These are phyloP conservation scores for Radiomyces spectabilis DNA, from an alignment of 192 early-diverging fungal species.

Conservation along the genomic window DNA sequence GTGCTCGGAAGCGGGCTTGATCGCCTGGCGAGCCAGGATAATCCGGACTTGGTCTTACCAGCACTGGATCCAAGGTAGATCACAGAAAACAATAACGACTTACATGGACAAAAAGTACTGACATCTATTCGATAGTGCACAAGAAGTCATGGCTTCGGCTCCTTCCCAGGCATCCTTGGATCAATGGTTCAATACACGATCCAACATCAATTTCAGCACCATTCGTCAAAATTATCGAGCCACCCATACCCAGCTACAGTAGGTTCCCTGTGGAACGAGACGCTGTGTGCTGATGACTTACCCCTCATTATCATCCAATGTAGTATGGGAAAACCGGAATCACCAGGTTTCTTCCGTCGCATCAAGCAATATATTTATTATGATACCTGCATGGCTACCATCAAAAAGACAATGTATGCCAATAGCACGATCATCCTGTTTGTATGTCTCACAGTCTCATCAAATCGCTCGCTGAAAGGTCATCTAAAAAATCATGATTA, in stretches of 20 bases:
- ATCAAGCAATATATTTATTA: neutral
- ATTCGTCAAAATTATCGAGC: too few relatives aligned
- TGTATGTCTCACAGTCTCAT: too few relatives aligned
- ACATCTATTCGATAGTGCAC: conserved; percentile 8
- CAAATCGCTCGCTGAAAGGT: too few relatives aligned
- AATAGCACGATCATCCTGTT: conserved; percentile 1
- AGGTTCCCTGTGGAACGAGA: too few relatives aligned
- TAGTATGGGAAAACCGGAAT: neutral
- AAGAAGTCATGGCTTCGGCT: conserved; percentile 13
- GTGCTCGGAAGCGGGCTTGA: neutral
- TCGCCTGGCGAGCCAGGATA: neutral
- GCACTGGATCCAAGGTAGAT: conserved; percentile 9
- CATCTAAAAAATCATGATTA: too few relatives aligned
- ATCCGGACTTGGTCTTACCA: conserved; percentile 13
- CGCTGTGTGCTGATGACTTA: too few relatives aligned
- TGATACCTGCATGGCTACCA: neutral
- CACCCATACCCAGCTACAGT: too few relatives aligned
- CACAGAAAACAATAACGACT: too few relatives aligned
- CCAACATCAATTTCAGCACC: conserved; percentile 20
- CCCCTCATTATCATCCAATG: neutral
- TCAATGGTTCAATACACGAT: conserved; percentile 5
- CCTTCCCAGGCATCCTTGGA: neutral
- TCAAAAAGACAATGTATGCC: neutral
- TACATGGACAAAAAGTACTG: too few relatives aligned
- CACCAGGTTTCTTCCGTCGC: neutral